A percentile compares a stretch with the other conserved stretches of the same genome.
Evolutionary conservation across 2,329 filamentous ascomycete species (phyloP).

Genomic region (Biscogniauxia marginata): DNA sequence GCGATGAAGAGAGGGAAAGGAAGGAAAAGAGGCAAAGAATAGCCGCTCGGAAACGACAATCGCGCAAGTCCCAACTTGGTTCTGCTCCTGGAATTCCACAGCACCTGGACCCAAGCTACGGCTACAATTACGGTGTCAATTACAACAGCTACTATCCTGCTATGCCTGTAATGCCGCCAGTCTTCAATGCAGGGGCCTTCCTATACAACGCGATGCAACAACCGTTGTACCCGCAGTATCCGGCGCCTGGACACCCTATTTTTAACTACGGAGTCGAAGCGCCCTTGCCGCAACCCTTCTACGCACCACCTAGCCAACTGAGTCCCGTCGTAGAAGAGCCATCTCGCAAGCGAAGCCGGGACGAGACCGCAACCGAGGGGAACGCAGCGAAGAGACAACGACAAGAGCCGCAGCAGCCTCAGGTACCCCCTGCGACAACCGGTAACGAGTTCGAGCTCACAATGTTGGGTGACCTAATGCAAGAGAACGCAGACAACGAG

Average conservation of each 20-base stretch:
- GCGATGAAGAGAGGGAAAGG: neutral
- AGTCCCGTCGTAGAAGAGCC: neutral
- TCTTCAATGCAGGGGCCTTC: neutral
- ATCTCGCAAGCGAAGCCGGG: slow-evolving; percentile 6
- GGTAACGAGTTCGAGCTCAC: too few relatives aligned
- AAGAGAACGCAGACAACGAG: too few relatives aligned
- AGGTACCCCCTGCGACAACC: neutral
- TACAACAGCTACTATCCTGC: neutral
- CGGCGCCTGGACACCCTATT: neutral
- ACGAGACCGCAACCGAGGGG: slow-evolving; percentile 1
- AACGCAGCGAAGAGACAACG: slow-evolving; percentile 1
- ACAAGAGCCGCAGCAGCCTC: neutral
- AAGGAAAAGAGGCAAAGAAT: neutral
- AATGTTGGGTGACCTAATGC: too few relatives aligned
- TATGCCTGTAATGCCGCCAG: neutral
- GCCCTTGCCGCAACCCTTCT: neutral
- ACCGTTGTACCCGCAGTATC: neutral
- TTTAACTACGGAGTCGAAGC: neutral
- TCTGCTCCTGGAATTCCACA: neutral
- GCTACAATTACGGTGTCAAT: neutral
- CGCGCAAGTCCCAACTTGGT: neutral
- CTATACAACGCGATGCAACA: neutral
- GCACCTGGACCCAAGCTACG: neutral
- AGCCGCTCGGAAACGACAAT: neutral
- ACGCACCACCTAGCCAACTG: neutral